A percentile compares a stretch with the other conserved stretches of the same genome.
phyloP scores from a whole-genome alignment of 305 asterid species.

The Fraxinus angustifolia region DNA sequence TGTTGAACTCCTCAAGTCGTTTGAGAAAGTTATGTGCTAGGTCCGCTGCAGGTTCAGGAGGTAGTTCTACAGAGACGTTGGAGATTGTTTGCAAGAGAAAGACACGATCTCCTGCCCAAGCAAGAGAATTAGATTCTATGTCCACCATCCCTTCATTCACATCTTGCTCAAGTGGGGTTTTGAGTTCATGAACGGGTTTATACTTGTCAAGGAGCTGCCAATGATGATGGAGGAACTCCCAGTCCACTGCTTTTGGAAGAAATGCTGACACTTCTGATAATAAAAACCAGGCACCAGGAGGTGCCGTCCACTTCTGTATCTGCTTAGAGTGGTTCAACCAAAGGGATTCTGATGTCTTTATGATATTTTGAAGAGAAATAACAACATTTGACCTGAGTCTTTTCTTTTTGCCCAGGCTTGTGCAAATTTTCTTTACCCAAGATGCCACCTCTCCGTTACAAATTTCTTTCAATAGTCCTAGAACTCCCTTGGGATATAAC shows the following conservation, averaged over 20 bases:
- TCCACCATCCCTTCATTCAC: slow-evolving; percentile 37
- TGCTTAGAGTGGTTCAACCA: slow-evolving; percentile 58
- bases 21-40: slow-evolving; percentile 75
- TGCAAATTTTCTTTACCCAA: slow-evolving; percentile 89
- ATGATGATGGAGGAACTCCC: slow-evolving; percentile 90
- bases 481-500: slow-evolving; percentile 43
- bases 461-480: slow-evolving; percentile 58
- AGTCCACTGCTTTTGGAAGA: slow-evolving; percentile 69
- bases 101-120: slow-evolving; percentile 45
- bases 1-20: slow-evolving; percentile 73
- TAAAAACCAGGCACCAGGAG: slow-evolving; percentile 90
- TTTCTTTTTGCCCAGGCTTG: slow-evolving; percentile 81
- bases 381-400: slow-evolving; percentile 58
- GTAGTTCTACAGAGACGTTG: slow-evolving; percentile 71
- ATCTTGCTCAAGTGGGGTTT: slow-evolving; percentile 32
- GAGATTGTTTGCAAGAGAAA: slow-evolving; percentile 85
- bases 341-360: slow-evolving; percentile 55
- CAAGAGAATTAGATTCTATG: background rate
- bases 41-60: slow-evolving; percentile 85
- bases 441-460: slow-evolving; percentile 81
- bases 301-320: slow-evolving; percentile 90
- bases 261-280: slow-evolving; percentile 76
- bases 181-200: slow-evolving; percentile 38
- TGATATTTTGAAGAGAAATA: slow-evolving; percentile 67
- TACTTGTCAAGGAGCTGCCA: slow-evolving; percentile 83